Evolutionary conservation across 805 yeast genomes (phyloP), one percentile per base, ranked within the genome.

Genomic region (Candida coquimbonensis): DNA sequence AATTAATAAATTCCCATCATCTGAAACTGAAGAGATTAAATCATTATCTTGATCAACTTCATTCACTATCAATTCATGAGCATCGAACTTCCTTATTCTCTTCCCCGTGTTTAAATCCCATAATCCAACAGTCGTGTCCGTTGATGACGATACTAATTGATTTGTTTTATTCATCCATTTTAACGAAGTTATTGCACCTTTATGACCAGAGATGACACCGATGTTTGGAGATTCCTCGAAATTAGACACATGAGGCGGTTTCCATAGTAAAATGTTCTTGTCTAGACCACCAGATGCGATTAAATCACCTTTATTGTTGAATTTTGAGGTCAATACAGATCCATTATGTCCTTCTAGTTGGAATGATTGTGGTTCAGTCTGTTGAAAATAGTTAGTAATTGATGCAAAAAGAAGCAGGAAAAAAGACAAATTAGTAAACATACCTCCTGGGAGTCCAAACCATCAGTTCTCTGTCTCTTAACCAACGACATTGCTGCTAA

Each of bases 201-300:
- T 81, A 56, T 82, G 87, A 5, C 83, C 86, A 12, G 52, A 47
- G 3, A 76, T 49, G 4, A 66, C 61, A 3, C 81, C 82, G 48
- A 61, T 69, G 54, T 77, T 78, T 11, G 54, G 50, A 1, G 54
- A 40, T 6, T 42, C 32, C 8, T 46, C 48, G 8, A 33, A 21
- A 12, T 48, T 51, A 16, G 49, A 34, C 0, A 48, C 37, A 45
- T 57, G 61, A 4, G 62, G 61, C 6, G 55, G 54, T 48, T 33
- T 55, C 65, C 59, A 53, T 12, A 57, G 44, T 17, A 53, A 52
- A 2, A 80, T 64, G n/a, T 66, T 57, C 44, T 68, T 68, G 54
- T 85, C 91, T 16, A 68, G 50, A 3, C 89, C 85, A 6, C 81
- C 83, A 3, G 88, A 71, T 0, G 83, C 90, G 17, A 83, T 61